phyloP scores from a whole-genome alignment of 805 yeast species.

The Saccharomycopsis vini region DNA sequence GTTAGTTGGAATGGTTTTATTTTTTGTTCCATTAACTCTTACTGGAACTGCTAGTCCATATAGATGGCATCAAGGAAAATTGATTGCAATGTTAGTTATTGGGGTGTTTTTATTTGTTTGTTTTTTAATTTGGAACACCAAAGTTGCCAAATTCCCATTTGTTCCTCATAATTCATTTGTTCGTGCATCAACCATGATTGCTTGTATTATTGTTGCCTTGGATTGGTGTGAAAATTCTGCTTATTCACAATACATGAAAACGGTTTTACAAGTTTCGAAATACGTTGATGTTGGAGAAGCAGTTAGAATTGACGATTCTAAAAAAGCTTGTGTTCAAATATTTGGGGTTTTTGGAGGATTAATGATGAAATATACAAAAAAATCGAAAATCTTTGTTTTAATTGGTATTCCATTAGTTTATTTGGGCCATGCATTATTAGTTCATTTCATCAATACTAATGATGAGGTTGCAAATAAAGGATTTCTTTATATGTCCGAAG shows the following conservation, averaged over 20 bases:
- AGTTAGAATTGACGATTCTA: constrained; percentile 26
- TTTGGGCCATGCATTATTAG: constrained; percentile 25
- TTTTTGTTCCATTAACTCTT: constrained; percentile 25
- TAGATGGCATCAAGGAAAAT: constrained; percentile 21
- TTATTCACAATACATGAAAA: constrained; percentile 23
- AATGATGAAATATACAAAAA: constrained; percentile 25
- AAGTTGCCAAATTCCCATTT: constrained; percentile 21
- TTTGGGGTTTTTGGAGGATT: constrained; percentile 25
- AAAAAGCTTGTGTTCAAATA: constrained; percentile 24
- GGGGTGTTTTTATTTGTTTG: constrained; percentile 28
- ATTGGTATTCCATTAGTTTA: constrained; percentile 22
- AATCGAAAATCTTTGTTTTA: constrained; percentile 23
- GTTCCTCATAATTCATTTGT: constrained; percentile 23
- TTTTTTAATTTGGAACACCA: constrained; percentile 24
- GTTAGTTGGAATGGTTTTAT: constrained; percentile 22
- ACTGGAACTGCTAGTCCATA: constrained; percentile 23
- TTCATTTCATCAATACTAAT: constrained; percentile 22
- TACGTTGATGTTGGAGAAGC: constrained; percentile 25
- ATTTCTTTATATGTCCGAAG: constrained; percentile 21
- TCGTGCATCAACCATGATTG: constrained; percentile 20
- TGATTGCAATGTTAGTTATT: constrained; percentile 32
- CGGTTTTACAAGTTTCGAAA: constrained; percentile 26
- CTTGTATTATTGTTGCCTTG: constrained; percentile 21
- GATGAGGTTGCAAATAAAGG: constrained; percentile 18
- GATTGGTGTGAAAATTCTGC: constrained; percentile 24